Evolutionary conservation across 2,329 filamentous ascomycete species (phyloP).

Genomic region (Arachnopeziza araneosa): DNA sequence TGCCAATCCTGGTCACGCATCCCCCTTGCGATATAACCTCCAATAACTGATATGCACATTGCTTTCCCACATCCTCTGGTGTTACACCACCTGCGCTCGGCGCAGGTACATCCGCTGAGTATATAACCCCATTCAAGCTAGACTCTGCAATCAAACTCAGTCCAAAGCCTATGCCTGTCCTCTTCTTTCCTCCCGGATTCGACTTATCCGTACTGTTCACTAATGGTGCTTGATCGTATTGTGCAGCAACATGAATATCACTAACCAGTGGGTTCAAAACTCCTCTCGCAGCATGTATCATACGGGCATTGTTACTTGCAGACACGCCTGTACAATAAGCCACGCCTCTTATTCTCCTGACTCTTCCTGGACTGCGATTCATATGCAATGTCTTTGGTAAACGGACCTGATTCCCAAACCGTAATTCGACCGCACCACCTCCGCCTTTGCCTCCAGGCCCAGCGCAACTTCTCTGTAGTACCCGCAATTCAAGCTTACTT

Average conservation of each 20-base stretch:
- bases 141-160: constrained; percentile 87
- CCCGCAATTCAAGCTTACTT: constrained; percentile 77
- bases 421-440: constrained; percentile 85
- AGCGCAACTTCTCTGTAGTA: constrained; percentile 73
- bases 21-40: constrained; percentile 79
- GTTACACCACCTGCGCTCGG: constrained; percentile 75
- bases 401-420: constrained; percentile 89
- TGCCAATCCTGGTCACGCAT: constrained; percentile 68
- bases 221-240: constrained; percentile 64
- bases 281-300: constrained; percentile 87
- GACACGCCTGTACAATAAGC: constrained; percentile 91
- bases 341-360: constrained; percentile 86
- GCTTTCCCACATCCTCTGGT: constrained; percentile 84
- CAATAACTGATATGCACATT: constrained; percentile 82
- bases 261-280: constrained; percentile 80
- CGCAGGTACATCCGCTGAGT: constrained; percentile 75
- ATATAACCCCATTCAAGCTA: constrained; percentile 73
- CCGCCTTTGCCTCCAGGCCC: constrained; percentile 72
- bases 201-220: constrained; percentile 48
- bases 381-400: constrained; percentile 92
- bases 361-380: constrained; percentile 70
- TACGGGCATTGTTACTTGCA: constrained; percentile 86
- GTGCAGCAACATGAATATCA: constrained; percentile 85
- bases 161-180: constrained; percentile 85
- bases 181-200: constrained; percentile 52